A percentile compares a stretch with the other conserved stretches of the same genome.
phyloP scores from a whole-genome alignment of 2,329 filamentous ascomycete species.

The Cercospora citrullina region DNA sequence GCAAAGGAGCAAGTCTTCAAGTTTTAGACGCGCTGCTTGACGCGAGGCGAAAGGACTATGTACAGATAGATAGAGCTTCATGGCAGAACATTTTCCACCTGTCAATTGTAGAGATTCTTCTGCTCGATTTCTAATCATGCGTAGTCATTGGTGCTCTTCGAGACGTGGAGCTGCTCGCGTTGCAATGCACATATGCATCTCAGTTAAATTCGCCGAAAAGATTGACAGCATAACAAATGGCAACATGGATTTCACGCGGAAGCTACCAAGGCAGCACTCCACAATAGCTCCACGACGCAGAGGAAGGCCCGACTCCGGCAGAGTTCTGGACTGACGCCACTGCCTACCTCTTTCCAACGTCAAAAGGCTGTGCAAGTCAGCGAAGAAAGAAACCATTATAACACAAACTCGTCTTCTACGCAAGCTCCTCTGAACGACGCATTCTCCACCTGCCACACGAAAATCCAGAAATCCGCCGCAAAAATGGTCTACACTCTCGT shows the following conservation, averaged over 20 bases:
- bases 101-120: background rate
- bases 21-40: conserved; percentile 61
- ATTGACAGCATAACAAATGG: background rate
- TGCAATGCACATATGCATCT: background rate
- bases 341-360: conserved; percentile 2
- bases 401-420: background rate
- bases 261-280: conserved; percentile 5
- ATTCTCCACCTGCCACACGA: background rate
- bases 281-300: conserved; percentile 11
- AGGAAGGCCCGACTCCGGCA: conserved; percentile 16
- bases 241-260: background rate
- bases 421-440: background rate
- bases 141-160: no score
- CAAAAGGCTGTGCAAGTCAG: background rate
- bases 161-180: background rate
- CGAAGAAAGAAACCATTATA: background rate
- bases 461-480: background rate
- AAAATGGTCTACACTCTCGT: conserved; percentile 60
- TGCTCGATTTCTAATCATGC: background rate
- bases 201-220: background rate
- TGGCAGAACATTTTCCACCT: background rate
- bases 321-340: conserved; percentile 13
- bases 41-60: conserved; percentile 4
- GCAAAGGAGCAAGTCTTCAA: conserved; percentile 92
- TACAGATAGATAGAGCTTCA: conserved; percentile 21